Evolutionary conservation across 2,329 filamentous ascomycete genomes (phyloP).

Genomic region (Calonectria hawksworthii): DNA sequence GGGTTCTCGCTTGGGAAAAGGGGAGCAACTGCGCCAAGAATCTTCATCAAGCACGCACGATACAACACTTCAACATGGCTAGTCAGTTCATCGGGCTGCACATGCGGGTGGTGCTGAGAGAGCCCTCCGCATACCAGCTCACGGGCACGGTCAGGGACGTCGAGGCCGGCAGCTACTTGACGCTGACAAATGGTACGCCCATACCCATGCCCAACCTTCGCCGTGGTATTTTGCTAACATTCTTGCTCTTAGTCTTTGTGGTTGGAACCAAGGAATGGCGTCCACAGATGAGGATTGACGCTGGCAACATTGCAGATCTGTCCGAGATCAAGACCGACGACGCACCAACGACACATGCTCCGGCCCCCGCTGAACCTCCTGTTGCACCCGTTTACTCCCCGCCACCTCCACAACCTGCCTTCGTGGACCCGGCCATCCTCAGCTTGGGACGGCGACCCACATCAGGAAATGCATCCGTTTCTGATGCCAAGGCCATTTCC

Average conservation of each 20-base stretch:
- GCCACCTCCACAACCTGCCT: slow-evolving; percentile 57
- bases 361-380: slow-evolving; percentile 43
- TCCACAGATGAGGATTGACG: slow-evolving; percentile 60
- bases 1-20: slow-evolving; percentile 26
- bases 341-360: slow-evolving; percentile 45
- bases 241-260: slow-evolving; percentile 52
- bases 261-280: slow-evolving; percentile 58
- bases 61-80: slow-evolving; percentile 55
- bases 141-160: slow-evolving; percentile 80
- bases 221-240: slow-evolving; percentile 18
- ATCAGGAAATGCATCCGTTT: slow-evolving; percentile 45
- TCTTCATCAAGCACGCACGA: neutral
- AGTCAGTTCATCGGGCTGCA: slow-evolving; percentile 81
- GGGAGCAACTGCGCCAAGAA: slow-evolving; percentile 14
- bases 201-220: neutral
- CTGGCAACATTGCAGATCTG: slow-evolving; percentile 61
- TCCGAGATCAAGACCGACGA: slow-evolving; percentile 54
- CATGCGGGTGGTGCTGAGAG: slow-evolving; percentile 79
- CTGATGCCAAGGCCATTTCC: slow-evolving; percentile 27
- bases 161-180: slow-evolving; percentile 75
- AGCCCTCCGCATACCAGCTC: slow-evolving; percentile 74
- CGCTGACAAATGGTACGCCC: slow-evolving; percentile 77
- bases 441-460: slow-evolving; percentile 69
- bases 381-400: slow-evolving; percentile 45
- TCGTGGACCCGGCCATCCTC: slow-evolving; percentile 87